Evolutionary conservation across 1,284 basidiomycete species (phyloP), one percentile per base, ranked within the genome.

Genomic region (Ustilago sp.): DNA sequence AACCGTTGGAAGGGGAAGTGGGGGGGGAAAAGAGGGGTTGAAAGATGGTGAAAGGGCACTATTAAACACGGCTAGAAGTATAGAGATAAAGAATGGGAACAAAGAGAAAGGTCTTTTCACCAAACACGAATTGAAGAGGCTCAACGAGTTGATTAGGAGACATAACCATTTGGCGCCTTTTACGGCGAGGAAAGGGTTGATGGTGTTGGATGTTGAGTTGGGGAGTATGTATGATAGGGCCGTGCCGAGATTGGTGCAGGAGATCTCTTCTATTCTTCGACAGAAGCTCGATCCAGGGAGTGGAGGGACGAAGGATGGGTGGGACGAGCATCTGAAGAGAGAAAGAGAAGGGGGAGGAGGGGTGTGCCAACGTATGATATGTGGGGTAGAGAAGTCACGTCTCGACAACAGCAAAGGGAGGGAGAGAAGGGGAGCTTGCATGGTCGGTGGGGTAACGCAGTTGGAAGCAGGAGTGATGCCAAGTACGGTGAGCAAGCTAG

Each of bases 41-140:
- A 45, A 13, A 8, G 59, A 61, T 17, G 63, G 58, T 4, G 63
- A 63, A 38, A 53, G 56, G 32, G 53, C 41, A n/a, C 39, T 66
- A 41, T 17, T 80, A 17, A 68, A 63, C 0, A 57, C 79, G n/a
- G 87, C 90, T 23, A 85, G 86, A 28, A 80, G 0, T 88, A 91
- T 67, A 89, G 91, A 4, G 94, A 96, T 84, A 75, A 84, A 1
- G 90, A 90, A 54, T 96, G 94, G 94, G 90, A 92, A 79, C 86
- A 86, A 11, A 89, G 90, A 54, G 93, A 96, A 83, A 82, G 86
- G 0, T 55, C 58, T 1, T 84, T 74, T 56, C 83, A 84, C 45
- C 39, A 45, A n/a, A 2, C 62, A 57, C 35, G 71, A 77, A 31
- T 43, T 84, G 9, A 60, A 72, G 15, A 60, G 76, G 12, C 68